Evolutionary conservation across 768 basidiomycete species (phyloP).

Genomic region (Podaxis sp.): DNA sequence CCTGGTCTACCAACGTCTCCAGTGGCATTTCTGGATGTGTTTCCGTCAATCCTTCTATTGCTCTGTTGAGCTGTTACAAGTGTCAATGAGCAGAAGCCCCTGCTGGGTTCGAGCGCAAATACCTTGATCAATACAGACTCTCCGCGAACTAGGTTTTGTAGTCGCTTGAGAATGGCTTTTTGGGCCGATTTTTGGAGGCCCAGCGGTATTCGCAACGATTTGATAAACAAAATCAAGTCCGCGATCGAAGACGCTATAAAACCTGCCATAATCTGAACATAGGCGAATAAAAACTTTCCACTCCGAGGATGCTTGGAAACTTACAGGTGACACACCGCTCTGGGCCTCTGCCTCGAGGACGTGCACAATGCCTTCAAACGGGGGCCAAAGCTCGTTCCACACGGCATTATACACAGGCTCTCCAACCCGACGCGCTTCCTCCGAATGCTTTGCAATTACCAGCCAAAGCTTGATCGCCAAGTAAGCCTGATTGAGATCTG

Average conservation of each 20-base stretch:
- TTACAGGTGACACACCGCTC: constrained; percentile 40
- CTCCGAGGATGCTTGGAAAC: constrained; percentile 16
- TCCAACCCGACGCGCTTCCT: constrained; percentile 21
- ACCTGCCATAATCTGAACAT: constrained; percentile 48
- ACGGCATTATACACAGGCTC: constrained; percentile 37
- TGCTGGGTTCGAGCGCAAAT: constrained; percentile 8
- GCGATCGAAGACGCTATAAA: constrained; percentile 61
- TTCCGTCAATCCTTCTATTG: constrained; percentile 51
- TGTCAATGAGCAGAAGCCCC: background rate
- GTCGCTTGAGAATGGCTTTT: constrained; percentile 46
- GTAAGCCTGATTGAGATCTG: constrained; percentile 69
- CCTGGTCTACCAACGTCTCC: constrained; percentile 53
- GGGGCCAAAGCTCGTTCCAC: constrained; percentile 80
- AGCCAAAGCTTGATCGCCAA: constrained; percentile 73
- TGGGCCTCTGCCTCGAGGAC: constrained; percentile 50
- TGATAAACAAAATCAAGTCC: constrained; percentile 64
- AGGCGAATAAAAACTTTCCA: background rate
- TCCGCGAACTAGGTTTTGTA: constrained; percentile 45
- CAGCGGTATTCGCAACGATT: constrained; percentile 51
- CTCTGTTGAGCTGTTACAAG: constrained; percentile 49
- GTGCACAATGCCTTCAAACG: constrained; percentile 55
- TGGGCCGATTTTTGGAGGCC: constrained; percentile 55
- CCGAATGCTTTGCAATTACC: constrained; percentile 45
- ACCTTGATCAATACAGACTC: constrained; percentile 57
- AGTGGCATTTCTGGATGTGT: constrained; percentile 44